Evolutionary conservation across 148 eudicot species (phyloP), one percentile per base, ranked within the genome.

Genomic region (Amaranthus hypochondriacus): DNA sequence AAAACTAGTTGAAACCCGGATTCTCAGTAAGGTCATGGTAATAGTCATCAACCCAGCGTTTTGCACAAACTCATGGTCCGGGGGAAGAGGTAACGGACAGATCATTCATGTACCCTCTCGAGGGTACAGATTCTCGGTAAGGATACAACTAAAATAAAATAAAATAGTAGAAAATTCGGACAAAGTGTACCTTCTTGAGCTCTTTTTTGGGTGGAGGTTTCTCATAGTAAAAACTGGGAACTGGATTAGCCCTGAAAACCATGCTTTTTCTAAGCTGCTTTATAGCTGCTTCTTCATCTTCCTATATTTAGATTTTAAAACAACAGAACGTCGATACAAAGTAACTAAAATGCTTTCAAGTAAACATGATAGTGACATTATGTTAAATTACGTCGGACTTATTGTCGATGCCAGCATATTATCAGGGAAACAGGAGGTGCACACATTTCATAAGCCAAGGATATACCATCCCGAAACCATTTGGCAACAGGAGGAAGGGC

Each of bases 141-240:
- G 11, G 51, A 15, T 49, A 44, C 47, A 58, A 12, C 5, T 7
- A 5, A 53, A 46, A 71, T 4, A 48, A 53, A 52, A 15, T 28
- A 28, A 28, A 0, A 2, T 28, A 28, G 39, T 28, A 28, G 5
- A 59, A 39, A 69, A 47, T 28, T 2, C 1, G 50, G 48, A 59
- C 12, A 48, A 28, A 28, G 39, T 65, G 51, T 89, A 95, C 99
- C 99, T 95, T 95, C 81, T 88, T 92, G 47, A 86, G 94, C 80
- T 95, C 97, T 72, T 79, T 82, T 82, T 95, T 95, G 13, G 97
- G 94, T 57, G 97, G 92, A 79, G 99, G 97, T 39, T 89, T 92
- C 84, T 89, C 90, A 60, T 82, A 86, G 85, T 92, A 95, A 81
- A 95, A 95, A 68, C 54, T 87, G 65, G 99, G 99, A 65, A 95